Percentiles rank a stretch among this genome's conserved stretches.
phyloP scores from a whole-genome alignment of 441 rosid species.

The Hura crepitans region DNA sequence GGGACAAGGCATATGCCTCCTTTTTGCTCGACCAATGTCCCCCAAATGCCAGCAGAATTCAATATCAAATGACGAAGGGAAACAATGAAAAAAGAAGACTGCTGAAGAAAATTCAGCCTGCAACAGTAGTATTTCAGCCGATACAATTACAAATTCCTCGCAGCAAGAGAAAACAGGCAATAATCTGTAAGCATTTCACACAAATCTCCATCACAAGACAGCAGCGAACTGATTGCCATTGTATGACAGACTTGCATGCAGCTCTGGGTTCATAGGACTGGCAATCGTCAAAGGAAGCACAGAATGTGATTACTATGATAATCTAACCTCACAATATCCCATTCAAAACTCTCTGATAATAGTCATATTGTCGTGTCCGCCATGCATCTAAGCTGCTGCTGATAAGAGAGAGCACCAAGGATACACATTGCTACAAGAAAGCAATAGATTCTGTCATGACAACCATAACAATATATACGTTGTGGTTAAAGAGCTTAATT shows the following conservation, averaged over 20 bases:
- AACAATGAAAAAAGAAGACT: slow-evolving; percentile 10
- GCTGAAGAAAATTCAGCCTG: slow-evolving; percentile 29
- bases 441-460: slow-evolving; percentile 20
- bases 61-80: slow-evolving; percentile 20
- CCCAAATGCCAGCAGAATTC: slow-evolving; percentile 23
- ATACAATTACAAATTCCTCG: slow-evolving; percentile 38
- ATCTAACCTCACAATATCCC: slow-evolving; percentile 64
- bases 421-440: slow-evolving; percentile 84
- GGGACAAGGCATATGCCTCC: slow-evolving; percentile 21
- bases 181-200: slow-evolving; percentile 13
- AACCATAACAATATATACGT: slow-evolving; percentile 11
- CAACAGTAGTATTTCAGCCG: slow-evolving; percentile 28
- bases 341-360: slow-evolving; percentile 89
- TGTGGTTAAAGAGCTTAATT: slow-evolving; percentile 3
- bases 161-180: slow-evolving; percentile 25
- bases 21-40: slow-evolving; percentile 20
- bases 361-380: slow-evolving; percentile 96
- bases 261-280: slow-evolving; percentile 25
- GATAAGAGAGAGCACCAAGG: slow-evolving; percentile 89
- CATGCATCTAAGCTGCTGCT: slow-evolving; percentile 97
- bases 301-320: slow-evolving; percentile 17
- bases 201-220: slow-evolving; percentile 14
- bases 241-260: slow-evolving; percentile 10
- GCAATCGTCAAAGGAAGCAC: slow-evolving; percentile 19
- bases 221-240: slow-evolving; percentile 15